Base-by-base conservation (phyloP, 1,284 basidiomycete genomes). In the Trametes polyzona region DNA sequence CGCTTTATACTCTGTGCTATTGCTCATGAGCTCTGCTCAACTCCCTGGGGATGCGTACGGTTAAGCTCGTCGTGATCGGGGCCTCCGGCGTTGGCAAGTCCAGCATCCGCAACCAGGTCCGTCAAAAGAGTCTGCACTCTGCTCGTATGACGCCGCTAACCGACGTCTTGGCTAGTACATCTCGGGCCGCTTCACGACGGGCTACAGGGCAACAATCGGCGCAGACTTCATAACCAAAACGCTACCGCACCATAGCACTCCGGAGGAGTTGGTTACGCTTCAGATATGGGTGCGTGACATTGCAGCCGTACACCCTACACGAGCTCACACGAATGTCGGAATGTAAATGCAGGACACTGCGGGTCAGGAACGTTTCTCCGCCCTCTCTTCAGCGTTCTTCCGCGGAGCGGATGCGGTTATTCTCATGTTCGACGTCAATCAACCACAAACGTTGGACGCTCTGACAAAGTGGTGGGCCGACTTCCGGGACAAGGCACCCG, bases 321-420 rank as follows among this genome's bases (percentile, higher is more conserved):
- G 11, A 26, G 19, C 55, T 51, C 30, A 41, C 10, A 5, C 26
- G 14, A 26, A 35, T 29, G 16, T 35, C 21, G 33, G 19, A 11
- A 7, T 16, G 37, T 7, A 21, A 24, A 43, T 9, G 12, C 49
- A 88, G 86, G 87, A 90, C 63, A 90, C 87, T 0, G 88, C 90
- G 4, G 90, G 92, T 1, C 91, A 94, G 69, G 92, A 94, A 68
- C 83, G 92, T 9, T 93, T 93, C 74, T 90, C 90, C 1, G 85
- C 82, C 40, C 79, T 94, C 19, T 90, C 90, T 0, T 79, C 82
- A 0, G 90, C 92, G 0, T 93, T 93, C 74, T 93, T 92, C 65
- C 82, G 92, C 8, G 89, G 90, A 1, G 88, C 91, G 4, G 90
- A 93, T 67, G 92, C 91, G 0, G 89, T 81, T 3, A 63, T 94